phyloP scores from a whole-genome alignment of 2,329 filamentous ascomycete species.

The Tolypocladium pustulatum region DNA sequence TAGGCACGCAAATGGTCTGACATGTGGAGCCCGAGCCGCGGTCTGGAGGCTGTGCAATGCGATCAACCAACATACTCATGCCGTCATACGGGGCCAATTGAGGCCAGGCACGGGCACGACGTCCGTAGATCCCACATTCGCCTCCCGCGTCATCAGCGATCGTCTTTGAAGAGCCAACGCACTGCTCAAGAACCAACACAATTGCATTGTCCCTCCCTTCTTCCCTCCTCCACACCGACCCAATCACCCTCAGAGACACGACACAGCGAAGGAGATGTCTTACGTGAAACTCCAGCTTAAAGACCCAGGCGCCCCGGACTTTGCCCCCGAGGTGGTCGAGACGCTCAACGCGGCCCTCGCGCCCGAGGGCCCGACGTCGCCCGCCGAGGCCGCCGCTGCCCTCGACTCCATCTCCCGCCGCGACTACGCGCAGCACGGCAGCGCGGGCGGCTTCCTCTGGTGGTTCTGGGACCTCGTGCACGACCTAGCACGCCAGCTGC shows the following conservation, averaged over 20 bases:
- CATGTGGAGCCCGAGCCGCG: too few species aligned
- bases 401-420: neutral
- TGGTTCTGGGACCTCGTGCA: conserved; percentile 14
- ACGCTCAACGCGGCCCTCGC: neutral
- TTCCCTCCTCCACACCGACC: neutral
- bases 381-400: neutral
- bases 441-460: conserved; percentile 7
- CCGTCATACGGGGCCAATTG: too few species aligned
- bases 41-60: too few species aligned
- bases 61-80: too few species aligned
- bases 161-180: neutral
- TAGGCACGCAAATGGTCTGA: too few species aligned
- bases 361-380: neutral
- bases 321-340: neutral
- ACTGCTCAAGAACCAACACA: neutral
- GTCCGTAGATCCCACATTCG: too few species aligned
- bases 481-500: conserved; percentile 10
- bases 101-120: too few species aligned
- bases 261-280: neutral
- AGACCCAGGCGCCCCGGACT: neutral
- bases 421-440: neutral
- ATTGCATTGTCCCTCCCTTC: neutral
- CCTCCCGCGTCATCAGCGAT: neutral
- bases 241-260: neutral
- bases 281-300: neutral